Evolutionary conservation across 805 yeast species (phyloP).

Genomic region (Myxozyma nipponensis): DNA sequence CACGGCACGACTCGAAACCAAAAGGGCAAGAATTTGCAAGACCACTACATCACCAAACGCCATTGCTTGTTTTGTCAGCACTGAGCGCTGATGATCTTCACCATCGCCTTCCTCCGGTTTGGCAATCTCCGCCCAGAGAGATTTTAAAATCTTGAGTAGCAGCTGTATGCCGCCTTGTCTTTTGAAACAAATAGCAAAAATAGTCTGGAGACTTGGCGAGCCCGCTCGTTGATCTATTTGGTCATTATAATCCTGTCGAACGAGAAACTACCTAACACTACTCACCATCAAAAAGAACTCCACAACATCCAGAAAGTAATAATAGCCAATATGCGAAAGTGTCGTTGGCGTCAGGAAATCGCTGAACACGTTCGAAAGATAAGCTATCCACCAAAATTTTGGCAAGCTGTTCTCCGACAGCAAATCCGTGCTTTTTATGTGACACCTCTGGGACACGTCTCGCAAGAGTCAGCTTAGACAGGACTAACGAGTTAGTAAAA

Average conservation of each 20-base stretch:
- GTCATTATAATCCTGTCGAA: background rate
- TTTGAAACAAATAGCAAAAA: slow-evolving; percentile 33
- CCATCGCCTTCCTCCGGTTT: background rate
- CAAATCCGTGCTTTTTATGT: slow-evolving; percentile 31
- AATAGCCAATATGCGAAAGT: slow-evolving; percentile 24
- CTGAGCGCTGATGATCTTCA: slow-evolving; percentile 17
- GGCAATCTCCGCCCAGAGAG: slow-evolving; percentile 18
- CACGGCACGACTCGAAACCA: slow-evolving; percentile 31
- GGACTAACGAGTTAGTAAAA: slow-evolving; percentile 7
- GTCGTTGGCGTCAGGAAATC: slow-evolving; percentile 17
- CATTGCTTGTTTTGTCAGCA: slow-evolving; percentile 24
- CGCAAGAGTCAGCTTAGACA: slow-evolving; percentile 22
- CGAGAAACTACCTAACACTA: background rate
- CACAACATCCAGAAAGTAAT: slow-evolving; percentile 19
- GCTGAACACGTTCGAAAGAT: slow-evolving; percentile 16
- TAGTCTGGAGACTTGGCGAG: slow-evolving; percentile 16
- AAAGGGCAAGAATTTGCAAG: slow-evolving; percentile 29
- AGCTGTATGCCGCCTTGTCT: slow-evolving; percentile 33
- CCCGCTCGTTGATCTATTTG: slow-evolving; percentile 17
- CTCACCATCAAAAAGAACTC: slow-evolving; percentile 22
- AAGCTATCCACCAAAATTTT: slow-evolving; percentile 25
- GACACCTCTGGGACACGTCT: slow-evolving; percentile 24
- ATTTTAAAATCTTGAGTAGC: slow-evolving; percentile 28
- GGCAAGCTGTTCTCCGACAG: slow-evolving; percentile 32
- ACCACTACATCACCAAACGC: slow-evolving; percentile 28